Evolutionary conservation across 1,284 basidiomycete species (phyloP), one percentile per base, ranked within the genome.

Genomic region (Peniophora sp.): DNA sequence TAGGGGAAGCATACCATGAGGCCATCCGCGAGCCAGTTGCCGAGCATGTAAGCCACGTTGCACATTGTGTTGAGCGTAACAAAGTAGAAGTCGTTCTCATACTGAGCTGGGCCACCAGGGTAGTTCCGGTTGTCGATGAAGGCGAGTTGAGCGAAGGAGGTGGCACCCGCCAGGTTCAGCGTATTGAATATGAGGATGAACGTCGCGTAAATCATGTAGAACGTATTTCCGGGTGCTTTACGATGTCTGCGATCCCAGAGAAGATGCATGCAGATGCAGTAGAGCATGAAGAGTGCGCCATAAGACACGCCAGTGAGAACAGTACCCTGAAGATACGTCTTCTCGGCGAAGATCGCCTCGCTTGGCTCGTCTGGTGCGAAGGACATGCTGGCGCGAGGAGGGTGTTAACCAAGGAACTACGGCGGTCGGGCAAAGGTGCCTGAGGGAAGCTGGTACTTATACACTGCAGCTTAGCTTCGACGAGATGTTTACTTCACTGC

Each of bases 51-150:
- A 3, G 52, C 52, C 3, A 58, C 61, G 46, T 67, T 67, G 3
- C 61, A 64, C 1, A 63, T 48, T 27, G 55, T 59, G 45, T 63
- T 61, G 19, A 65, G 52, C 3, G 63, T 59, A 2, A 62, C 50
- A 3, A 47, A 61, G 52, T 55, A 59, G 58, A 57, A 52, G 55
- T 63, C 35, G 55, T 2, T 41, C 20, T 41, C 39, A 1, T 17
- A n/a, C 16, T 49, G 58, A 43, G 50, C 56, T 10, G 68, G 67
- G 2, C 67, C 66, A 0, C 67, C 67, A 20, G 63, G 63, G 45
- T 60, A 65, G 39, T 63, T 60, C 3, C 67, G 58, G 36, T 62
- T 57, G 53, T 67, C 63, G 38, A 69, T 61, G 52, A 61, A 70
- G 32, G 58, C 52, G 22, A 59, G 49, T 50, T 67, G 62, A 0